These are phyloP conservation scores for Mayamaea pseudoterrestris DNA, from an alignment of 108 stramenopile genomes.

Conservation along the genomic window DNA sequence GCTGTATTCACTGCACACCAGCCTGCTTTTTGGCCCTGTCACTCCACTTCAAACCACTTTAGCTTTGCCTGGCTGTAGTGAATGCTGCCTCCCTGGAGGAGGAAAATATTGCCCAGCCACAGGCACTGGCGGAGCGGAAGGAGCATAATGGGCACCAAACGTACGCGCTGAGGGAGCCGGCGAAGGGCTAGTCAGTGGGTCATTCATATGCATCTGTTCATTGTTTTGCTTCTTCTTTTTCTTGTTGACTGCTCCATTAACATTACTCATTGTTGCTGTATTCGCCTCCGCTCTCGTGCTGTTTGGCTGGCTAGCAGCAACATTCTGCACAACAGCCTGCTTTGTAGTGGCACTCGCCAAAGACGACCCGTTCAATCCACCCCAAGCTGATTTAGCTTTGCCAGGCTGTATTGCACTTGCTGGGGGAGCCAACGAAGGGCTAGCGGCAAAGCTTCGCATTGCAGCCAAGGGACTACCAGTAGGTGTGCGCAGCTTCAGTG, in stretches of 20 bases:
- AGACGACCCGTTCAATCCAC: constrained; percentile 15
- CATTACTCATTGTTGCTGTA: constrained; percentile 6
- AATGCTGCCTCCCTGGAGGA: no score
- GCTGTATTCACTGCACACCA: constrained; percentile 25
- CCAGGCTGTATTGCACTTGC: constrained; percentile 10
- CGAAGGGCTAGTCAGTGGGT: no score
- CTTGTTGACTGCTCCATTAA: constrained; percentile 7
- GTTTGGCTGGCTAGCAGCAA: neutral
- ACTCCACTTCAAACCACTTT: no score
- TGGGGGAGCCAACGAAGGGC: neutral
- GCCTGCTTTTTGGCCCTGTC: constrained; percentile 23
- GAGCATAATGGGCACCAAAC: no score
- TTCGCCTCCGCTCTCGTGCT: constrained; percentile 20
- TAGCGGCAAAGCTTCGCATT: neutral
- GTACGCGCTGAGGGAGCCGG: no score
- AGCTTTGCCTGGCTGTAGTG: no score
- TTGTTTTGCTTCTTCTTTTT: constrained; percentile 40
- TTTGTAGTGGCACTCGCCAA: constrained; percentile 38
- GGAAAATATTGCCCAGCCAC: no score
- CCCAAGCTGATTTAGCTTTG: constrained; percentile 25
- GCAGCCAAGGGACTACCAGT: neutral
- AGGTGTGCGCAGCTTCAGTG: neutral
- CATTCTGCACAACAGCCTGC: constrained; percentile 22
- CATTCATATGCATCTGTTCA: no score
- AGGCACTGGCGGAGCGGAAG: no score